Conservation (phyloP, 192 early-diverging fungal species). For the Pilaira anomala region DNA sequence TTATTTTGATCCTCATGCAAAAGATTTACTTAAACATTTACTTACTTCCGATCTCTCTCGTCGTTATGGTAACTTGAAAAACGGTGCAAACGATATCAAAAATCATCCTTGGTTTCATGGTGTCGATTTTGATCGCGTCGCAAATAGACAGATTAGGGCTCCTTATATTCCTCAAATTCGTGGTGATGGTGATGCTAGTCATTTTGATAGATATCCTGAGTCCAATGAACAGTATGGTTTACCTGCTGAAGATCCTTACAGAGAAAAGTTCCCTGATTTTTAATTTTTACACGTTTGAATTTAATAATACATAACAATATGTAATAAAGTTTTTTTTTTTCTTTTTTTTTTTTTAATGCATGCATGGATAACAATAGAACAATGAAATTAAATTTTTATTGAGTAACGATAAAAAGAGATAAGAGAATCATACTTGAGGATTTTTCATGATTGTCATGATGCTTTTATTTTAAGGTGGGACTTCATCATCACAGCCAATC, state of each 20-base stretch:
- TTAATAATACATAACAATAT: background rate
- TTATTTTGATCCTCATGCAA: slow-evolving; percentile 76
- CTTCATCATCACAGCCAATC: too few relatives aligned
- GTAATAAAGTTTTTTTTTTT: too few relatives aligned
- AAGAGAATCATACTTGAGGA: too few relatives aligned
- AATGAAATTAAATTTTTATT: too few relatives aligned
- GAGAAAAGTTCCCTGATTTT: slow-evolving; percentile 22
- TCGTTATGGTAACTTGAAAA: slow-evolving; percentile 84
- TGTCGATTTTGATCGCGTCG: slow-evolving; percentile 84
- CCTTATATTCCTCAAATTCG: slow-evolving; percentile 83
- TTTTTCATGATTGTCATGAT: too few relatives aligned
- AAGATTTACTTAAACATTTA: slow-evolving; percentile 81
- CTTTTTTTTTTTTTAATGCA: too few relatives aligned
- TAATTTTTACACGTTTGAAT: too few relatives aligned
- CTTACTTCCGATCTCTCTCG: slow-evolving; percentile 79
- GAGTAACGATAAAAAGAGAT: too few relatives aligned
- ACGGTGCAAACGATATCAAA: slow-evolving; percentile 88
- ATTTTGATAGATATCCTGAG: slow-evolving; percentile 95
- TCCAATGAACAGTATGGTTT: slow-evolving; percentile 84
- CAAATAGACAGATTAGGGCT: slow-evolving; percentile 68
- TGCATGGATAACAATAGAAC: too few relatives aligned
- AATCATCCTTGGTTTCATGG: slow-evolving; percentile 93
- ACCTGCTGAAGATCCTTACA: slow-evolving; percentile 20
- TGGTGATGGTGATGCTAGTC: slow-evolving; percentile 85
- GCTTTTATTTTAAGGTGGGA: too few relatives aligned